phyloP scores from a whole-genome alignment of 1,139 yeast genomes.

The Pneumocystis carinii region DNA sequence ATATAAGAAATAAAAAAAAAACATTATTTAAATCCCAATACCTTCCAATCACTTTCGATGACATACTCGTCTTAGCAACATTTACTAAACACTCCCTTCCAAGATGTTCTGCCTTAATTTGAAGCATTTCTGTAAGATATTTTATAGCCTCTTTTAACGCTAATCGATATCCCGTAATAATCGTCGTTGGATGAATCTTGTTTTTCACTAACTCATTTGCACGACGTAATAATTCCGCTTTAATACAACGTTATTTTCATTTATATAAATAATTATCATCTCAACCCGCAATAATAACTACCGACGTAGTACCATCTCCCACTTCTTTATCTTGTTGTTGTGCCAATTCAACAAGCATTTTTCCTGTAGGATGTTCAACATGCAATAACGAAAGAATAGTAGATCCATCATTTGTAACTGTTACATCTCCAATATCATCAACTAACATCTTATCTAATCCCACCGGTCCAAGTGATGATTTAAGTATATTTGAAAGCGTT shows the following conservation, averaged over 20 bases:
- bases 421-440: slow-evolving; percentile 97
- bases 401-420: slow-evolving; percentile 98
- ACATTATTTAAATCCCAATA: not conserved
- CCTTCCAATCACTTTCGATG: slow-evolving; percentile 83
- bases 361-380: slow-evolving; percentile 98
- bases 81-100: slow-evolving; percentile 66
- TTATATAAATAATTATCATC: slow-evolving; percentile 41
- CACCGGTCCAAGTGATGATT: slow-evolving; percentile 93
- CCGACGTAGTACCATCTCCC: slow-evolving; percentile 84
- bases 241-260: slow-evolving; percentile 57
- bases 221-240: slow-evolving; percentile 69
- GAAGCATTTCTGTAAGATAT: slow-evolving; percentile 71
- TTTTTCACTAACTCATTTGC: slow-evolving; percentile 90
- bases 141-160: slow-evolving; percentile 87
- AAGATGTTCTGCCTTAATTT: slow-evolving; percentile 62
- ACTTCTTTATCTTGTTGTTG: slow-evolving; percentile 98
- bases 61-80: slow-evolving; percentile 95
- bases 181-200: slow-evolving; percentile 93
- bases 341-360: slow-evolving; percentile 89
- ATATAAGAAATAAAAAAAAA: not conserved
- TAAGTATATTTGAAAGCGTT: slow-evolving; percentile 94
- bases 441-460: slow-evolving; percentile 98
- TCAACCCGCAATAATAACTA: slow-evolving; percentile 11
- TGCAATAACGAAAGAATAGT: slow-evolving; percentile 81
- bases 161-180: slow-evolving; percentile 87